Percentiles rank a stretch among this genome's conserved stretches.
Conservation (phyloP, 2,329 filamentous ascomycete species). For the Polytolypa hystricis region DNA sequence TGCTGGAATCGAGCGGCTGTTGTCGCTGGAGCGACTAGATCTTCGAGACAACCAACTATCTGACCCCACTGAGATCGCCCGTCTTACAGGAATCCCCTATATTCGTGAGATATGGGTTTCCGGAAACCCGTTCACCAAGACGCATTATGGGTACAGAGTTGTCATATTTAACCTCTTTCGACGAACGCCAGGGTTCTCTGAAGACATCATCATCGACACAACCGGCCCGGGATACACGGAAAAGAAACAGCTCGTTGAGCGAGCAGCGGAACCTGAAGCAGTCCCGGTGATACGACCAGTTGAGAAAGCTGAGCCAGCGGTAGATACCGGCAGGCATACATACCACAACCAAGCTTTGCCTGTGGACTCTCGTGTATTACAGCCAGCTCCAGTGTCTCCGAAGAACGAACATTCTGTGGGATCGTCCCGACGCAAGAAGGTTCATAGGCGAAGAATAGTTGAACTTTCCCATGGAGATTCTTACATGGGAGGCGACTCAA, state of each 20-base stretch:
- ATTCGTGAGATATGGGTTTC: conserved; percentile 87
- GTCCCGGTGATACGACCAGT: conserved; percentile 67
- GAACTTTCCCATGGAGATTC: conserved; percentile 42
- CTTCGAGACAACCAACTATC: conserved; percentile 79
- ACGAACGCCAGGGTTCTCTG: conserved; percentile 74
- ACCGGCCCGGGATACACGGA: conserved; percentile 75
- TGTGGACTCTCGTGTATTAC: conserved; percentile 2
- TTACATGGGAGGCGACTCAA: neutral
- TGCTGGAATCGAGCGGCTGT: conserved; percentile 78
- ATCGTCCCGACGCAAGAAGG: conserved; percentile 36
- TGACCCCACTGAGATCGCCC: conserved; percentile 83
- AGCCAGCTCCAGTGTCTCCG: conserved; percentile 8
- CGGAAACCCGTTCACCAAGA: conserved; percentile 83
- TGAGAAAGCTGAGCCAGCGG: conserved; percentile 45
- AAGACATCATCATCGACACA: conserved; percentile 83
- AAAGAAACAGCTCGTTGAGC: conserved; percentile 71
- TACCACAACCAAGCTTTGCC: conserved; percentile 9
- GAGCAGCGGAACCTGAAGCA: conserved; percentile 61
- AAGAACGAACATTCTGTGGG: conserved; percentile 21
- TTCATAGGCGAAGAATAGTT: conserved; percentile 46
- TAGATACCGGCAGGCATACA: conserved; percentile 6
- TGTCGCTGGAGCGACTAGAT: conserved; percentile 81
- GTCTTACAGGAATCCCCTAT: conserved; percentile 81
- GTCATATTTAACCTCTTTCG: conserved; percentile 96
- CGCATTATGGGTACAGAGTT: conserved; percentile 72